These are phyloP conservation scores for Metschnikowia orientalis DNA, from an alignment of 805 yeast genomes.

Conservation along the genomic window DNA sequence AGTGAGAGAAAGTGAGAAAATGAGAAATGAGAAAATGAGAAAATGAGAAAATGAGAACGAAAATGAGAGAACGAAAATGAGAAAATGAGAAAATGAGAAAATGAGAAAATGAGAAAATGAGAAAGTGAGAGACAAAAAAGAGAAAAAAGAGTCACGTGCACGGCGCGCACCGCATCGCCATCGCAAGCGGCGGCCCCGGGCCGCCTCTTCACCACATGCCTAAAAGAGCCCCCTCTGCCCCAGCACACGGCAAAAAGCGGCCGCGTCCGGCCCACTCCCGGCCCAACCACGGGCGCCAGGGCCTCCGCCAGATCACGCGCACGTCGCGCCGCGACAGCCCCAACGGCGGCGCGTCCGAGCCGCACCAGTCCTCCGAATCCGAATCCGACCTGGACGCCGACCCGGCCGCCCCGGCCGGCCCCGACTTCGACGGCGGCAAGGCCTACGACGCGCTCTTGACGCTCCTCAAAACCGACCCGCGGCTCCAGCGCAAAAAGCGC, in stretches of 20 bases:
- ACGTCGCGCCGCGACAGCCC: slow-evolving; percentile 38
- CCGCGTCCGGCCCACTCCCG: slow-evolving; percentile 3
- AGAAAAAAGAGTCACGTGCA: no score
- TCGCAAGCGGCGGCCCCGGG: no score
- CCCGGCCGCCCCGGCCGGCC: slow-evolving; percentile 18
- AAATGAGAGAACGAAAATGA: no score
- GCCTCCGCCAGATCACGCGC: slow-evolving; percentile 56
- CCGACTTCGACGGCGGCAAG: slow-evolving; percentile 26
- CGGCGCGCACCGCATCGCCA: no score
- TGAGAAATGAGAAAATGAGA: no score
- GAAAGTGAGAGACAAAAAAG: no score
- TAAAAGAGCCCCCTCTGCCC: no score
- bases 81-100: no score
- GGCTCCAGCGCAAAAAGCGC: slow-evolving; percentile 12
- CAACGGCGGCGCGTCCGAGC: slow-evolving; percentile 15
- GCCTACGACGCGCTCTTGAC: slow-evolving; percentile 69
- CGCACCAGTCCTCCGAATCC: slow-evolving; percentile 15
- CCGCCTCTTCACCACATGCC: no score
- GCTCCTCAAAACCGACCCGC: slow-evolving; percentile 42
- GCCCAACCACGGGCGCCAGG: slow-evolving; percentile 53
- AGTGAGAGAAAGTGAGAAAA: no score
- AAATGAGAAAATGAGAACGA: no score
- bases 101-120: no score
- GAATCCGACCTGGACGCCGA: slow-evolving; percentile 15
- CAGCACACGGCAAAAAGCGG: slow-evolving; percentile 1